Base-by-base conservation (phyloP, 768 basidiomycete species). In the Rhizopogon vulgaris region DNA sequence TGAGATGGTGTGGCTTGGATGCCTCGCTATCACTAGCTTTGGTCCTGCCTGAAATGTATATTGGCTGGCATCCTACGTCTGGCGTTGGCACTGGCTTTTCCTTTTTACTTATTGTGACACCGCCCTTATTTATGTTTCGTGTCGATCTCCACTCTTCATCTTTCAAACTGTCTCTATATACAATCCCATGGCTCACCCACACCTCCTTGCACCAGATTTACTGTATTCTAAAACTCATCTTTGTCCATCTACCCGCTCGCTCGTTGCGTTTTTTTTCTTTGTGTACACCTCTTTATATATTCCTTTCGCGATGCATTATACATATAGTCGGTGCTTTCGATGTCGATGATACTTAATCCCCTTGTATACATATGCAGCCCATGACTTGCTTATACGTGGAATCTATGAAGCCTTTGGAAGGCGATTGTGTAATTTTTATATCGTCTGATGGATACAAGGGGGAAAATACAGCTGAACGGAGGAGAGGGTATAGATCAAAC, bases 1-100 rank as follows among this genome's bases (percentile, higher is more conserved):
- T 38, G 78, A 79, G 64, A 75, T 79, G 71, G 73, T 73, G 24
- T 79, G 79, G 79, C 66, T 79, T 2, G 79, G 78, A 0, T 76
- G 78, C 57, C 70, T 80, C 54, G 75, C 78, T 6, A 66, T 79
- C 50, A 73, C 71, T 30, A 73, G 73, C 63, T 77, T 77, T 46
- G 65, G 64, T 32, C 36, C 57, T 55, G 51, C 43, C 2, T 62
- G 49, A 61, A 18, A 22, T 8, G 28, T 30, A 2, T 10, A 10
- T 30, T 10, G 9, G 7, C 18, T 15, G 22, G 22, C 22, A 3
- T 22, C 22, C 22, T 22, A 22, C 22, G 1, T 22, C 22, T 22
- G 22, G 22, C 22, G 22, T 49, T 32, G 11, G 10, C 9, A 38
- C 4, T 30, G 10, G 8, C n/a, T 46, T n/a, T 14, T 28, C 43